Conservation (phyloP, 2,329 filamentous ascomycete genomes). For the Parastagonospora avenae region DNA sequence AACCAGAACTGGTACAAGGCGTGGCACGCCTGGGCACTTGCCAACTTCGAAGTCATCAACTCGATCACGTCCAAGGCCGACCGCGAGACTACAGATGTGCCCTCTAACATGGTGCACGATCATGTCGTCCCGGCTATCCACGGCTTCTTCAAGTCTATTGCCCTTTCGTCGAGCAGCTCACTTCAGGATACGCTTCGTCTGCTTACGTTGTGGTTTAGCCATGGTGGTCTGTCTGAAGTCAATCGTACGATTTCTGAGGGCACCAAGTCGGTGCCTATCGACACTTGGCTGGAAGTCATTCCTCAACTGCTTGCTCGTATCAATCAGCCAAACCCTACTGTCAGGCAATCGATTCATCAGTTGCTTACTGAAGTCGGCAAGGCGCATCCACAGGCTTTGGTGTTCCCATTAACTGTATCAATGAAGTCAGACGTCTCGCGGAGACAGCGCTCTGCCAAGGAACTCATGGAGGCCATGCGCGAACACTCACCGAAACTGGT, state of each 20-base stretch:
- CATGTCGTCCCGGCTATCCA: constrained; percentile 94
- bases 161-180: constrained; percentile 87
- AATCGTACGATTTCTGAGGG: constrained; percentile 88
- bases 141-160: constrained; percentile 97
- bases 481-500: constrained; percentile 91
- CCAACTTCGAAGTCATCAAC: constrained; percentile 98
- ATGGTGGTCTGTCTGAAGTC: constrained; percentile 87
- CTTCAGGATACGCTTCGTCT: constrained; percentile 93
- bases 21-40: constrained; percentile 98
- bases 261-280: constrained; percentile 88
- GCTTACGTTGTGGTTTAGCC: constrained; percentile 93
- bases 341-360: constrained; percentile 89
- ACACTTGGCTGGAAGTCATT: constrained; percentile 98
- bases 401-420: constrained; percentile 95
- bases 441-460: constrained; percentile 82
- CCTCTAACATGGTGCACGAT: constrained; percentile 73
- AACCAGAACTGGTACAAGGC: constrained; percentile 98
- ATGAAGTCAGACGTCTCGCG: constrained; percentile 93
- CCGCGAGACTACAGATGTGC: constrained; percentile 61
- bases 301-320: constrained; percentile 97
- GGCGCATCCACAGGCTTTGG: constrained; percentile 91
- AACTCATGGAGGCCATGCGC: constrained; percentile 98
- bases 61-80: constrained; percentile 72
- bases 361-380: constrained; percentile 91
- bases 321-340: constrained; percentile 89